These are phyloP conservation scores for Lactarius tabidus DNA, from an alignment of 768 basidiomycete genomes.

Conservation along the genomic window DNA sequence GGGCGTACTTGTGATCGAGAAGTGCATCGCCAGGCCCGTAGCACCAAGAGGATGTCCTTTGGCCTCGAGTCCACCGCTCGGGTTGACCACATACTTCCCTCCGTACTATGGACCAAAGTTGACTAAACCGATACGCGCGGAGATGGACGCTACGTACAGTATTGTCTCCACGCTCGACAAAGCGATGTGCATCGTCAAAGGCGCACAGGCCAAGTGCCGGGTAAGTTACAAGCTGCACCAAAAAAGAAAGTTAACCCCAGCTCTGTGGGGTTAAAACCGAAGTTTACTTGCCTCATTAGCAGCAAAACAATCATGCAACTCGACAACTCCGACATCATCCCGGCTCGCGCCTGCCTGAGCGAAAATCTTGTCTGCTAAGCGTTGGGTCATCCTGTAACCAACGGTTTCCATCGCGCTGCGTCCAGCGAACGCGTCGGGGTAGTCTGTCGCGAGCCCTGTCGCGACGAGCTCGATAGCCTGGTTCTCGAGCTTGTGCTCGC, in stretches of 20 bases:
- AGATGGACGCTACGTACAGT: slow-evolving; percentile 48
- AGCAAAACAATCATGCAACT: slow-evolving; percentile 85
- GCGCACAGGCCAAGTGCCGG: slow-evolving; percentile 73
- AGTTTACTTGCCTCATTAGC: slow-evolving; percentile 62
- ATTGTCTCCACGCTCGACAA: slow-evolving; percentile 74
- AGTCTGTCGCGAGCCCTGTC: slow-evolving; percentile 63
- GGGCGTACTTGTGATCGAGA: slow-evolving; percentile 70
- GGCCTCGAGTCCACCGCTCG: slow-evolving; percentile 82
- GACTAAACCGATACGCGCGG: not conserved
- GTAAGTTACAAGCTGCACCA: slow-evolving; percentile 67
- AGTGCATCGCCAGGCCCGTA: slow-evolving; percentile 82
- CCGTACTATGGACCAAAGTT: slow-evolving; percentile 50
- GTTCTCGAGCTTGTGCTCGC: slow-evolving; percentile 66
- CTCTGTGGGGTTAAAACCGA: not conserved
- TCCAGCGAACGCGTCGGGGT: slow-evolving; percentile 58
- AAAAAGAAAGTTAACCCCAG: not conserved
- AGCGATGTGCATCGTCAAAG: slow-evolving; percentile 60
- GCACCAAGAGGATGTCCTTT: slow-evolving; percentile 86
- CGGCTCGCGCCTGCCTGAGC: slow-evolving; percentile 61
- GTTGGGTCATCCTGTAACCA: slow-evolving; percentile 75
- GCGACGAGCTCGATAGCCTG: slow-evolving; percentile 84
- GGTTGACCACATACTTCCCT: slow-evolving; percentile 81
- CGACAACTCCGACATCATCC: slow-evolving; percentile 74
- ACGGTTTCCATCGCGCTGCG: slow-evolving; percentile 74
- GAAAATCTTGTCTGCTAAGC: slow-evolving; percentile 66